Conservation (phyloP, 768 basidiomycete species). For the Suillus alpinus region DNA sequence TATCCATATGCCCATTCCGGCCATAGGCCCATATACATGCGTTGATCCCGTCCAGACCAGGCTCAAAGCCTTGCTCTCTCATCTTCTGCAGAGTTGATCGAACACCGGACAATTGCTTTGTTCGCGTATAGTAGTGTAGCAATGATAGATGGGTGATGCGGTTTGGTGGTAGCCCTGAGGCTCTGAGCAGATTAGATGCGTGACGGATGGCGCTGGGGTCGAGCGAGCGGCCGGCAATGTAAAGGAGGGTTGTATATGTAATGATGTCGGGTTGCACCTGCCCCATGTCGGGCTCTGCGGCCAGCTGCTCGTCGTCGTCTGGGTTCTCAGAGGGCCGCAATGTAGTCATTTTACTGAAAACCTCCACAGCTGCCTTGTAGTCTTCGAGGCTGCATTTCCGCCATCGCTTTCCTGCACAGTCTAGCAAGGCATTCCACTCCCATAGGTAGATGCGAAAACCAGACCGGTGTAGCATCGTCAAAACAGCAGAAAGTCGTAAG, state of each 20-base stretch:
- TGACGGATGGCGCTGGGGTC: slow-evolving; percentile 43
- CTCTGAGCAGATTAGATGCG: slow-evolving; percentile 50
- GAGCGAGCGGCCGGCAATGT: slow-evolving; percentile 56
- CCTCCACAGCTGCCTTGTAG: slow-evolving; percentile 56
- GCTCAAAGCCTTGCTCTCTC: slow-evolving; percentile 43
- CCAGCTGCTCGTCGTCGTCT: slow-evolving; percentile 33
- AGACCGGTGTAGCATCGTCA: slow-evolving; percentile 53
- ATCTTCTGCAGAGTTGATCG: slow-evolving; percentile 55
- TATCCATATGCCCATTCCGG: slow-evolving; percentile 46
- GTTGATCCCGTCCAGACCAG: slow-evolving; percentile 69
- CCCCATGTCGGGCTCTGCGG: not conserved
- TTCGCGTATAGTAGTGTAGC: slow-evolving; percentile 52
- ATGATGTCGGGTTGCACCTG: slow-evolving; percentile 53
- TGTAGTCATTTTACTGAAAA: slow-evolving; percentile 59
- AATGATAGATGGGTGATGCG: slow-evolving; percentile 61
- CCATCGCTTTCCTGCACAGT: slow-evolving; percentile 64
- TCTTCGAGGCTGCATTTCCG: slow-evolving; percentile 56
- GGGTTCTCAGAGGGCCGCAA: slow-evolving; percentile 25
- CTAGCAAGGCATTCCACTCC: slow-evolving; percentile 78
- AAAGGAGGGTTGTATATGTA: slow-evolving; percentile 68
- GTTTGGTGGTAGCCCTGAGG: slow-evolving; percentile 55
- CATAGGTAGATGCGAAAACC: slow-evolving; percentile 55
- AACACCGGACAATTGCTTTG: slow-evolving; percentile 48
- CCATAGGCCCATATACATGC: slow-evolving; percentile 70
- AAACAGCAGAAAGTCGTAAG: slow-evolving; percentile 65